Evolutionary conservation across 2,329 filamentous ascomycete species (phyloP), one percentile per base, ranked within the genome.

Genomic region (Bipolaris zeicola): DNA sequence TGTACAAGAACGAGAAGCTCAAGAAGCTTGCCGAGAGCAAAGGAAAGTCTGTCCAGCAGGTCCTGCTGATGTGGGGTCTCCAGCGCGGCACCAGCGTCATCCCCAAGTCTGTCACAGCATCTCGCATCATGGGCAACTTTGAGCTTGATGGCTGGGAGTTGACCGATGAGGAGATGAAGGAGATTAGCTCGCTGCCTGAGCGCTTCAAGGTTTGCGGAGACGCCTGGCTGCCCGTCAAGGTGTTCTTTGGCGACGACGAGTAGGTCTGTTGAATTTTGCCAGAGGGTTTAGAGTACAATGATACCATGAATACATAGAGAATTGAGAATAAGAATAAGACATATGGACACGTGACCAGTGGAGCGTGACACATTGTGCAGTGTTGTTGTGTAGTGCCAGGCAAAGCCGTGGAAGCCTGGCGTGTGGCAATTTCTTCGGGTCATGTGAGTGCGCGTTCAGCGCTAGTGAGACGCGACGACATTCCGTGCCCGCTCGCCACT

Each of bases 171-270:
- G 91, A 96, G 80, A 76, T 94, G 48, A 81, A 83, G 66, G 80
- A 84, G 76, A 81, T 96, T 47, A 86, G 86, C 69, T 83, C 78
- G 68, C 82, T 94, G 52, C 81, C 84, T 69, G 89, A 90, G 59
- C 85, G 91, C 48, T 94, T 93, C 83, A 96, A 78, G 70, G 76
- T 78, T 60, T 95, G 90, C 71, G 84, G 83, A 34, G 91, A 94
- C 72, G 77, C 72, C 26, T 94, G 89, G 87, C 72, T 91, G 69
- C 90, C 90, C 0, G 77, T 90, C 58, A 89, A 87, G 82, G 89
- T 94, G 34, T 95, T 95, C 82, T 91, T 91, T 72, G 89, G 89
- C 6, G 89, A 93, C 68, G 89, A 92, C 69, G 89, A 93, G 80
- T 92, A 73, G 50, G 45, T 24, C n/a, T 49, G 5, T 44, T 38